Evolutionary conservation across 768 basidiomycete species (phyloP).

Genomic region (Kwoniella dendrophila): DNA sequence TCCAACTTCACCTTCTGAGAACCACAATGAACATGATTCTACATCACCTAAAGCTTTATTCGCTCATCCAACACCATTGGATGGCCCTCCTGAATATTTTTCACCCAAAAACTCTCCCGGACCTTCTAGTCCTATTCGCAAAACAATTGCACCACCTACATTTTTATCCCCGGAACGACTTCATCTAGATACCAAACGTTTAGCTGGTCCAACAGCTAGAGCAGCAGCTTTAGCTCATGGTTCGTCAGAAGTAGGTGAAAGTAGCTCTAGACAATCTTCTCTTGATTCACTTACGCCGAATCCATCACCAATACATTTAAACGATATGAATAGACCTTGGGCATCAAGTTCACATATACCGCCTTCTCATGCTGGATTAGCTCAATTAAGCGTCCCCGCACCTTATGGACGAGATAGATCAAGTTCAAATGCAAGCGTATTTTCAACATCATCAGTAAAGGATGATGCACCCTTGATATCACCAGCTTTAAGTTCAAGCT

Average conservation of each 20-base stretch:
- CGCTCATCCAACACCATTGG: slow-evolving; percentile 29
- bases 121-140: slow-evolving; percentile 11
- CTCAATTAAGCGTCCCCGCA: slow-evolving; percentile 7
- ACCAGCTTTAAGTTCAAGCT: slow-evolving; percentile 39
- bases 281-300: slow-evolving; percentile 23
- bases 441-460: slow-evolving; percentile 5
- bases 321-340: slow-evolving; percentile 17
- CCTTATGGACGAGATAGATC: slow-evolving; percentile 3
- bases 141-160: not conserved
- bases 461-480: slow-evolving; percentile 26
- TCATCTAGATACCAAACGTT: slow-evolving; percentile 5
- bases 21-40: slow-evolving; percentile 7
- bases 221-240: slow-evolving; percentile 12
- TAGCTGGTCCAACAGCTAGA: slow-evolving; percentile 11
- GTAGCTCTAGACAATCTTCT: slow-evolving; percentile 19
- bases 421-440: slow-evolving; percentile 18
- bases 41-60: slow-evolving; percentile 19
- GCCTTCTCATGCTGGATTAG: not conserved
- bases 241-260: slow-evolving; percentile 1
- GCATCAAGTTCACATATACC: slow-evolving; percentile 6
- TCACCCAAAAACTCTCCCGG: not conserved
- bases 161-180: slow-evolving; percentile 22
- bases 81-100: slow-evolving; percentile 29
- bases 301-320: slow-evolving; percentile 10
- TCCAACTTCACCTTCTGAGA: not conserved